A percentile compares a stretch with the other conserved stretches of the same genome.
phyloP scores from a whole-genome alignment of 306 rosid genomes.

The Lablab purpureus region DNA sequence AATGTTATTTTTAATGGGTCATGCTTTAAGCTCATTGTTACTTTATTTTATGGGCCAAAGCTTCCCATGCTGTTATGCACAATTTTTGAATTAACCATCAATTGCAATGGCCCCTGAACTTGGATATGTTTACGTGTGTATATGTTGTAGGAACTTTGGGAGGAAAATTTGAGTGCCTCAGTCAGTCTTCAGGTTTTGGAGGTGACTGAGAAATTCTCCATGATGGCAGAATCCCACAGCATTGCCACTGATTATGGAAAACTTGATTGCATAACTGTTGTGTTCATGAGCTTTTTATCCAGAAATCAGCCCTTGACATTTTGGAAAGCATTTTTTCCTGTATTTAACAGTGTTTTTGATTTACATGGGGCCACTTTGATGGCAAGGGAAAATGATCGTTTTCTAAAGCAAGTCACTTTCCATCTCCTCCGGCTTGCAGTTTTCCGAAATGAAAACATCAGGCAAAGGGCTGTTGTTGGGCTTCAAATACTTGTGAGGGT shows the following conservation, averaged over 20 bases:
- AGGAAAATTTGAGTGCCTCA: conserved; percentile 96
- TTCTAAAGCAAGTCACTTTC: conserved; percentile 96
- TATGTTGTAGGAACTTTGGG: conserved; percentile 93
- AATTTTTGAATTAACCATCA: conserved; percentile 25
- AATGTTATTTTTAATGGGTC: not conserved
- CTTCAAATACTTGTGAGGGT: conserved; percentile 97
- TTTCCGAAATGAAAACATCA: conserved; percentile 87
- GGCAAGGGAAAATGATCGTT: conserved; percentile 99
- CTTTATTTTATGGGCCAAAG: not conserved
- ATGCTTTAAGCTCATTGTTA: conserved; percentile 24
- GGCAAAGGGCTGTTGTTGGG: conserved; percentile 93
- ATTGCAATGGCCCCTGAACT: not conserved
- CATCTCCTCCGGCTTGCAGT: conserved; percentile 97
- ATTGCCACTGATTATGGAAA: conserved; percentile 94
- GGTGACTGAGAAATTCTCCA: conserved; percentile 82
- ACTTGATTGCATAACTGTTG: conserved; percentile 92
- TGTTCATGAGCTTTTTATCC: conserved; percentile 87
- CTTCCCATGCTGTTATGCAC: conserved; percentile 7
- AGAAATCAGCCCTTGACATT: conserved; percentile 89
- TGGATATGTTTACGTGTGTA: conserved; percentile 2
- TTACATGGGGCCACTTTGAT: conserved; percentile 91
- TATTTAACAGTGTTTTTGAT: conserved; percentile 78
- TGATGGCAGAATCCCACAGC: conserved; percentile 80
- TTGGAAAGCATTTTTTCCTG: conserved; percentile 89
- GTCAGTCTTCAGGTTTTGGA: conserved; percentile 97